Evolutionary conservation across 2,329 filamentous ascomycete species (phyloP), one percentile per base, ranked within the genome.

Genomic region (Sporothrix inflata): DNA sequence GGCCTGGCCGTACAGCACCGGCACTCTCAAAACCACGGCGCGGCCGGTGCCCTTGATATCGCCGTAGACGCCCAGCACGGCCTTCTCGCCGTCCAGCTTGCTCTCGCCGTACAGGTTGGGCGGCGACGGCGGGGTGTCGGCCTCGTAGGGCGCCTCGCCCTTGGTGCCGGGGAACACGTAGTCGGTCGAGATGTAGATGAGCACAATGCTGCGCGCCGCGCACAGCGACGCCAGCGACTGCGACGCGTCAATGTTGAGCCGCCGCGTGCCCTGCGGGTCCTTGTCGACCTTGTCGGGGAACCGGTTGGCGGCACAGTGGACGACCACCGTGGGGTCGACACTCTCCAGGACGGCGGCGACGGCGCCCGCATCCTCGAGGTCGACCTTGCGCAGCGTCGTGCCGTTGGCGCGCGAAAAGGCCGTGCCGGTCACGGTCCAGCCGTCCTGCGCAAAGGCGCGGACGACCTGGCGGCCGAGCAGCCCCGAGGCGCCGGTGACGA

Each of bases 291-390:
- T 91, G 81, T 97, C 94, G 1, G 94, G 94, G 78, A 91, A 97
- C 74, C 93, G 90, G 81, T 97, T 94, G 61, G 94, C 94, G 53
- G 94, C 94, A 79, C 92, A 95, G 80, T 97, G 94, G 47, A 97
- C 87, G 60, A 97, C 89, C 69, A 92, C 93, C 74, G 91, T 83
- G 7, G 93, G 93, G 78, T 92, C 93, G 49, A 84, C 82, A 7
- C 85, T 81, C 21, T 89, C 85, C 1, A 92, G 79, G 8, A 82
- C 78, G 71, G 82, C 83, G 40, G 83, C 80, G 19, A 91, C 81
- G 71, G 88, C 84, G 12, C 78, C 76, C 2, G 79, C 77, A 30
- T 85, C 82, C 4, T 81, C 79, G 19, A 90, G 80, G 75, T 90
- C 84, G 60, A 89, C 83, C 77, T 87, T 90, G 74, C 92, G 83